Base-by-base conservation (phyloP, 73 alveolate species). In the Tetrahymena thermophila region DNA sequence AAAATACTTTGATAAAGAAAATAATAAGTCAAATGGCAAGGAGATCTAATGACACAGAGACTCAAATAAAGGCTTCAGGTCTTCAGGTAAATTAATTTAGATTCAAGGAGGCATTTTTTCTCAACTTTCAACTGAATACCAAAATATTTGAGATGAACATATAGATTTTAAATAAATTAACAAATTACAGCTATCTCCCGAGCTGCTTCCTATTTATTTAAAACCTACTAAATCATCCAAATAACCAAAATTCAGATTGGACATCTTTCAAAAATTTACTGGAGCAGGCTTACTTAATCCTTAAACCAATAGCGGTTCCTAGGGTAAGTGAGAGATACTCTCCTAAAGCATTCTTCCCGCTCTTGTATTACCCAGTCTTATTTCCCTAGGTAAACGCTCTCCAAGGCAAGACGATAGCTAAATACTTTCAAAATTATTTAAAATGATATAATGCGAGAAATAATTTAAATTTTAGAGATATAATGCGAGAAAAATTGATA, bases 241-340 rank as follows among this genome's bases (percentile, higher is more conserved):
- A 71, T 71, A 71, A 71, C 37, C 89, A 71, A 71, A n/a, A 71
- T 71, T 71, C 89, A 71, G 89, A 71, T 71, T 71, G 89, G 89
- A 71, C 89, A 34, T 19, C 89, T 71, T 71, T 71, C 89, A 71
- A 71, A 71, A 71, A 71, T 71, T 34, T 50, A 71, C 37, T 71
- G 89, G 89, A 71, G 89, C 89, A 71, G 89, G 89, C 89, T 71
- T 25, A 34, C 89, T 71, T 71, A 71, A 71, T 71, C 89, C 89
- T 71, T 71, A 71, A 71, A 71, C 89, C 89, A 71, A 71, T 25
- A 71, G 89, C 5, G 89, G 89, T 71, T 71, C 89, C 42, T 71
- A 71, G 89, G 89, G 89, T 71, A 71, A 71, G 89, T 71, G 89
- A 71, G 89, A 71, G 89, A 71, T 19, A 71, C 89, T 71, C 89